A percentile compares a stretch with the other conserved stretches of the same genome.
phyloP scores from a whole-genome alignment of 2,329 filamentous ascomycete species.

The Clarireedia sp. region DNA sequence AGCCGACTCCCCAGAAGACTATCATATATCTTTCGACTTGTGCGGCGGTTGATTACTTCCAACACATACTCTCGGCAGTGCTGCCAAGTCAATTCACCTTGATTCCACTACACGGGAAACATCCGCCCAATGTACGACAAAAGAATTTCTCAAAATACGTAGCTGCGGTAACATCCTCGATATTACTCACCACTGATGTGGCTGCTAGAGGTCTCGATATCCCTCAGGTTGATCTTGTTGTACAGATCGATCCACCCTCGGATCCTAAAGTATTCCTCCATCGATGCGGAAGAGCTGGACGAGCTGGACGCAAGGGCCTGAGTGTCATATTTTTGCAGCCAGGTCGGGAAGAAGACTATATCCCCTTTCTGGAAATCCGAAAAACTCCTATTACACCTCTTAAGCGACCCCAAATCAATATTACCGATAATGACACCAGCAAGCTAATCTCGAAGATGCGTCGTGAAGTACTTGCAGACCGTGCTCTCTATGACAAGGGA shows the following conservation, averaged over 20 bases:
- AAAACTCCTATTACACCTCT: conserved; percentile 73
- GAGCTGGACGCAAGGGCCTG: conserved; percentile 79
- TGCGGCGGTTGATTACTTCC: conserved; percentile 90
- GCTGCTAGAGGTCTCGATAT: conserved; percentile 88
- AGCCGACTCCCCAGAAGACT: conserved; percentile 70
- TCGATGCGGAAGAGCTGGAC: conserved; percentile 78
- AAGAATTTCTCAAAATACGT: conserved; percentile 82
- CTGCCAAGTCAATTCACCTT: conserved; percentile 62
- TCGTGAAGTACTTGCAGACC: conserved; percentile 42
- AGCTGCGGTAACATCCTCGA: conserved; percentile 62
- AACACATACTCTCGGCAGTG: conserved; percentile 66
- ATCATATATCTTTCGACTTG: conserved; percentile 94
- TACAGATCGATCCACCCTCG: conserved; percentile 77
- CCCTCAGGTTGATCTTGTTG: conserved; percentile 80
- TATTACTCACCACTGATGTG: conserved; percentile 88
- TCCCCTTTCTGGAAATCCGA: conserved; percentile 76
- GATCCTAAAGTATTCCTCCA: conserved; percentile 96
- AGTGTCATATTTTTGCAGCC: conserved; percentile 80
- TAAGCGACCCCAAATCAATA: conserved; percentile 44
- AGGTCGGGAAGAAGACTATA: conserved; percentile 81
- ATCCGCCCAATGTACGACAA: conserved; percentile 76
- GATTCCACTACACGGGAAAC: conserved; percentile 84
- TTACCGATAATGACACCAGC: conserved; percentile 55
- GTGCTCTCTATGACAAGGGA: conserved; percentile 67
- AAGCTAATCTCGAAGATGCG: conserved; percentile 54